Base-by-base conservation (phyloP, 1,284 basidiomycete species). In the Jaminaea rosea region DNA sequence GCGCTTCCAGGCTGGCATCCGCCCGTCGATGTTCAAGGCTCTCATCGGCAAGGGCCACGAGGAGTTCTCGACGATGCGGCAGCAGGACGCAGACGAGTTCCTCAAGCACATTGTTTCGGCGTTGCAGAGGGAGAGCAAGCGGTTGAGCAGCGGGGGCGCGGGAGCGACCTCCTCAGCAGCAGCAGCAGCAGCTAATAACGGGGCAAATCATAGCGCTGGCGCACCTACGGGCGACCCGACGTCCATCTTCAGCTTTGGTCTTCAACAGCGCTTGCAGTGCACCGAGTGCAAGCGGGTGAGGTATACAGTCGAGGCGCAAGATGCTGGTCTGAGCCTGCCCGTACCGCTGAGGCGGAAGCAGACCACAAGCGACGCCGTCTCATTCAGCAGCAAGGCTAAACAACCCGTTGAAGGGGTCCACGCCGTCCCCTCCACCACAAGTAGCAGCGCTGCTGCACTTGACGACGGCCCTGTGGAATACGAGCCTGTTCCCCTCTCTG, bases 1-100 rank as follows among this genome's bases (percentile, higher is more conserved):
- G 3, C 29, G 59, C 4, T 96, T 93, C 79, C 92, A 97, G 72
- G 83, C 82, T 26, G 93, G 93, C 0, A 77, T 98, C 47, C 81
- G 82, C 32, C 94, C 93, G 0, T 79, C 79, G 2, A 84, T 84
- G 69, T 91, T 97, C 79, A 97, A 97, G 75, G 78, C 83, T 1
- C 80, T 97, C 13, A 82, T 97, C 31, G 93, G 93, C 2, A 87
- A 86, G 65, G 90, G 89, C 0, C 93, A 98, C 69, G 82, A 83
- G 47, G 93, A 97, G 76, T 98, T 98, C 69, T 80, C 87, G 27
- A 97, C 91, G 17, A 97, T 97, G 92, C 81, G 83, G 41, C 92
- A 98, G 75, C 93, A 98, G 74, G 93, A 99, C 69, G 84, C 92
- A 1, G 91, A 96, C 69, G 93, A 98, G 75, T 98, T 98, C 77